Base-by-base conservation (phyloP, 2,329 filamentous ascomycete genomes). In the Tolypocladium inflatum region DNA sequence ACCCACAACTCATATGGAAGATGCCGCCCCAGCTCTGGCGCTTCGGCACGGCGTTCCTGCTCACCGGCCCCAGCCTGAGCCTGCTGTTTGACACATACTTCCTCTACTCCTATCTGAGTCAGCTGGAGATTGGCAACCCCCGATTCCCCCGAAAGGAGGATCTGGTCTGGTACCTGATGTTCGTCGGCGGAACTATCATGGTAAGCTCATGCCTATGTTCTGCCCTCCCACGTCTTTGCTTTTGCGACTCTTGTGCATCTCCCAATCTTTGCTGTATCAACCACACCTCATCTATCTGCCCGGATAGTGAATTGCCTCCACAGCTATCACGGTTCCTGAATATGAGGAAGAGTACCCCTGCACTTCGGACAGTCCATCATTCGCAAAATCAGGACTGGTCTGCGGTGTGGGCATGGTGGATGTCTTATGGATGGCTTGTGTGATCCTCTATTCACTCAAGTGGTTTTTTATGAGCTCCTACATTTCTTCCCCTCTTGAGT, bases 271-370 rank as follows among this genome's bases (percentile, higher is more conserved):
- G 53, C 55, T 60, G 60, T 57, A 55, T 56, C 57, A 58, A 62
- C 59, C 37, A 71, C 76, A 58, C 74, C 80, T 82, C 80, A 78
- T 78, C 80, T 85, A 89, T 89, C 87, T 90, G 87, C 87, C 87
- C 87, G 87, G 82, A 84, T 87, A 89, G 87, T 79, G 79, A 69
- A 68, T 62, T 73, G 75, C 81, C 75, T 73, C 73, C 68, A 81
- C 87, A 84, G 79, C 86, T 89, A 86, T 87, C 81, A 79, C 87
- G 87, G 87, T 90, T 90, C 87, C 87, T 90, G 86, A 78, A 89
- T 85, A 75, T 79, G 87, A 90, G 87, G 87, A 80, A 90, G 86
- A 90, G 83, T 78, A 83, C 85, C 87, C 86, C 82, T 84, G 78
- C 81, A 81, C 78, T 79, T 80, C 71, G 66, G 68, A 65, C 75